These are phyloP conservation scores for Rhazya stricta DNA, from an alignment of 257 asterid species.

Conservation along the genomic window DNA sequence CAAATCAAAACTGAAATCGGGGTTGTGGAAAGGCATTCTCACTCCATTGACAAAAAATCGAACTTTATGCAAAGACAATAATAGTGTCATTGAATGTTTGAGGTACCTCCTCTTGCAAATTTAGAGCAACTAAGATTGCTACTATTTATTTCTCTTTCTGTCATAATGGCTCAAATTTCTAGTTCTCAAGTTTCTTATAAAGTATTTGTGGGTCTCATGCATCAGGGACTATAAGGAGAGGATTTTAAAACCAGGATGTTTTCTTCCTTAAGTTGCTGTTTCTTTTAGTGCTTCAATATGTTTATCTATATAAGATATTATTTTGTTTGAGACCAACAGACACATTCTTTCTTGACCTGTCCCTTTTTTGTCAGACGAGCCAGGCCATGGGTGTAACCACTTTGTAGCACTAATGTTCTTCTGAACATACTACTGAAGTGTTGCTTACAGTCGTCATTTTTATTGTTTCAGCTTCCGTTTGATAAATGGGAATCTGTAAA, in stretches of 20 bases:
- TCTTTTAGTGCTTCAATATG: background rate
- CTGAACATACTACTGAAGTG: background rate
- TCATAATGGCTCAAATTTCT: background rate
- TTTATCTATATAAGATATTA: background rate
- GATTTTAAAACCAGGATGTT: background rate
- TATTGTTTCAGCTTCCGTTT: background rate
- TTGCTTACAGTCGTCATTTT: background rate
- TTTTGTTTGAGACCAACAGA: background rate
- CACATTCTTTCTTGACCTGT: background rate
- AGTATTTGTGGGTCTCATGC: background rate
- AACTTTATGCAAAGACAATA: background rate
- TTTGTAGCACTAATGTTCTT: slow-evolving; percentile 7
- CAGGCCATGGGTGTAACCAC: background rate
- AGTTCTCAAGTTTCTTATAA: background rate
- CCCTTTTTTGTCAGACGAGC: background rate
- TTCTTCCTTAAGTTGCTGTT: background rate
- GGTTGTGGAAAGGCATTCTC: slow-evolving; percentile 22
- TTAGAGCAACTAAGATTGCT: background rate
- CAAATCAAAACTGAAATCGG: slow-evolving; percentile 12
- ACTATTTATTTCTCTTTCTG: background rate
- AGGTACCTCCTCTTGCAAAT: slow-evolving; percentile 11
- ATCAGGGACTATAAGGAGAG: slow-evolving; percentile 12
- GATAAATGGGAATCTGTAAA: background rate
- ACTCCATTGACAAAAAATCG: slow-evolving; percentile 16
- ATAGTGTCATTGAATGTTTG: slow-evolving; percentile 1